Evolutionary conservation across 768 basidiomycete genomes (phyloP), one percentile per base, ranked within the genome.

Genomic region (Chalciporus chontae): DNA sequence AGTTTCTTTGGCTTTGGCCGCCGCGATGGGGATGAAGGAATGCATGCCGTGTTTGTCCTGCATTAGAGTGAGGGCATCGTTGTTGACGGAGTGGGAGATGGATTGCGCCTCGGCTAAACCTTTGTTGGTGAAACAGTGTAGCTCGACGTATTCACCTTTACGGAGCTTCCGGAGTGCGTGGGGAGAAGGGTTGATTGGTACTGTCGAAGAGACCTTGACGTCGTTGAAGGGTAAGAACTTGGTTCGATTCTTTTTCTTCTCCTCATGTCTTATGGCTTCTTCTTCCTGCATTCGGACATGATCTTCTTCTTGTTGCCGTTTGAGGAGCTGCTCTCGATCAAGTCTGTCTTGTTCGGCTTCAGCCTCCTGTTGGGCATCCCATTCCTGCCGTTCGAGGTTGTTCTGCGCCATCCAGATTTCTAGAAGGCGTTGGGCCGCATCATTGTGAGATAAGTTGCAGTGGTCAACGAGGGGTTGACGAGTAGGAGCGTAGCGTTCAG

Each of bases 111-210:
- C 39, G 1, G 43, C 39, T 0, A 53, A 31, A 0, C 52, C 47
- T 21, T 45, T 44, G 43, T 53, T 53, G 13, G 45, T 54, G 11
- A 38, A 54, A 24, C 37, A 47, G 26, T 47, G 46, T 1, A 54
- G 21, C 0, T 26, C 32, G 0, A 43, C 5, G 8, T 50, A 50
- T 3, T 46, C 32, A 2, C 48, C 47, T 5, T 40, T 45, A 5
- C 43, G 13, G 4, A 53, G 40, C 7, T 41, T 40, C 5, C 19
- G 23, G 1, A 50, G 1, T 2, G 48, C 45, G 4, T 37, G 37
- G 0, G 43, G 36, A 0, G 44, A 40, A 0, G 40, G 53, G 0
- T 17, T 7, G 2, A 29, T 40, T 0, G 37, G 29, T 7, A 27
- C 26, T 0, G 37, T 18, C 2, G 19, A n/a, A 1, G 43, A 11